phyloP scores from a whole-genome alignment of 305 asterid genomes.

The Withania somnifera region DNA sequence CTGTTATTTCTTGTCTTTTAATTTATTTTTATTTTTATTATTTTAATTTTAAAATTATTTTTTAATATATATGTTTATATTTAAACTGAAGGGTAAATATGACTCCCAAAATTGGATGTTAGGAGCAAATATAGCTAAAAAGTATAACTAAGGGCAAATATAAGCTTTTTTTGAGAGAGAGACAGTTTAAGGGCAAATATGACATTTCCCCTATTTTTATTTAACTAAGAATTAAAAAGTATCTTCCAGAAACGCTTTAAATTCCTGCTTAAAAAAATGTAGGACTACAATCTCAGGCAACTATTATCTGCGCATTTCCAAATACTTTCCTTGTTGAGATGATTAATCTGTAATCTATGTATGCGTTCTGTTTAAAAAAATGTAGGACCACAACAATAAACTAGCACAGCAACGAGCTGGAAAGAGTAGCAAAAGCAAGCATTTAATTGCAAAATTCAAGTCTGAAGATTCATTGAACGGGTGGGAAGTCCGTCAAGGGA shows the following conservation, averaged over 20 bases:
- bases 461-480: conserved; percentile 64
- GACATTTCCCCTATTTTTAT: too few species aligned
- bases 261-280: not conserved
- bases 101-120: too few species aligned
- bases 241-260: not conserved
- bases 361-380: not conserved
- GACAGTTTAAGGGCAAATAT: too few species aligned
- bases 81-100: too few species aligned
- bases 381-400: conserved; percentile 77
- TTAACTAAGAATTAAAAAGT: not conserved
- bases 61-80: too few species aligned
- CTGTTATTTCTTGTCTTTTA: too few species aligned
- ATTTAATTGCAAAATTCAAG: conserved; percentile 73
- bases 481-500: conserved; percentile 90
- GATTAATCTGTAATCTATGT: not conserved
- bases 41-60: too few species aligned
- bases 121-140: too few species aligned
- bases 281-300: not conserved
- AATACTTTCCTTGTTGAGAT: not conserved
- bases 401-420: conserved; percentile 94
- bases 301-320: not conserved
- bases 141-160: too few species aligned
- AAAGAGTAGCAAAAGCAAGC: conserved; percentile 98
- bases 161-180: too few species aligned
- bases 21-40: too few species aligned